These are phyloP conservation scores for Heliocybe sulcata DNA, from an alignment of 1,284 basidiomycete species.

Conservation along the genomic window DNA sequence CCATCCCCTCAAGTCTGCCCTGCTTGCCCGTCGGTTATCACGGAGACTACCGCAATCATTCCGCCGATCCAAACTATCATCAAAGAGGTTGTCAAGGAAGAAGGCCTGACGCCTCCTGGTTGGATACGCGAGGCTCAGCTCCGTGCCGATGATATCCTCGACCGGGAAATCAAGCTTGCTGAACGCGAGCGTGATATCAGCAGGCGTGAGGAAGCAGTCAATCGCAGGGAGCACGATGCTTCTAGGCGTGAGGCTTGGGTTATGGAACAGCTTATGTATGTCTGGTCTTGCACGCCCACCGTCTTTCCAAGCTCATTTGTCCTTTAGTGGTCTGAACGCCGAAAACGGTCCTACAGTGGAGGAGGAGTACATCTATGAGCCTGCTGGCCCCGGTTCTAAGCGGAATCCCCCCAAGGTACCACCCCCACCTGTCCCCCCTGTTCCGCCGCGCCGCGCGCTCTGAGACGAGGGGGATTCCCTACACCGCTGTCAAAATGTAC, in stretches of 20 bases:
- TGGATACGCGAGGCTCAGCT: conserved; percentile 59
- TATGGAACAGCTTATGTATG: conserved; percentile 83
- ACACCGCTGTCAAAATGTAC: conserved; percentile 36
- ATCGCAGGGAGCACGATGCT: conserved; percentile 76
- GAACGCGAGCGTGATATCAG: conserved; percentile 79
- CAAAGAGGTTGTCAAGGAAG: conserved; percentile 78
- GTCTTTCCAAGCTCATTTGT: conserved; percentile 9
- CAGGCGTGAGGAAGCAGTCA: conserved; percentile 73
- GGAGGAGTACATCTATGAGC: conserved; percentile 75
- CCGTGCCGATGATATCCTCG: conserved; percentile 71
- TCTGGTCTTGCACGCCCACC: conserved; percentile 9
- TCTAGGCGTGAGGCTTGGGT: conserved; percentile 80
- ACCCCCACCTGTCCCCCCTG: conserved; percentile 38
- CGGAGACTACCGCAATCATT: conserved; percentile 21
- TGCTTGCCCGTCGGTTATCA: conserved; percentile 40
- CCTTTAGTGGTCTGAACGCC: conserved; percentile 54
- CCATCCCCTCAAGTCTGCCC: conserved; percentile 47
- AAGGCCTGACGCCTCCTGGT: conserved; percentile 64
- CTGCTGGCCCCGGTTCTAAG: conserved; percentile 38
- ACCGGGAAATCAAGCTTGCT: conserved; percentile 74
- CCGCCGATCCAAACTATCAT: conserved; percentile 71
- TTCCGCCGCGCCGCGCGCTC: conserved; percentile 73
- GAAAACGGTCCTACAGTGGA: conserved; percentile 59
- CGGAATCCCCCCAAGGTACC: conserved; percentile 80
- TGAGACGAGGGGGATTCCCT: conserved; percentile 79